Percentiles rank a stretch among this genome's conserved stretches.
Evolutionary conservation across 2,329 filamentous ascomycete genomes (phyloP).

Genomic region (Talaromyces sp.): DNA sequence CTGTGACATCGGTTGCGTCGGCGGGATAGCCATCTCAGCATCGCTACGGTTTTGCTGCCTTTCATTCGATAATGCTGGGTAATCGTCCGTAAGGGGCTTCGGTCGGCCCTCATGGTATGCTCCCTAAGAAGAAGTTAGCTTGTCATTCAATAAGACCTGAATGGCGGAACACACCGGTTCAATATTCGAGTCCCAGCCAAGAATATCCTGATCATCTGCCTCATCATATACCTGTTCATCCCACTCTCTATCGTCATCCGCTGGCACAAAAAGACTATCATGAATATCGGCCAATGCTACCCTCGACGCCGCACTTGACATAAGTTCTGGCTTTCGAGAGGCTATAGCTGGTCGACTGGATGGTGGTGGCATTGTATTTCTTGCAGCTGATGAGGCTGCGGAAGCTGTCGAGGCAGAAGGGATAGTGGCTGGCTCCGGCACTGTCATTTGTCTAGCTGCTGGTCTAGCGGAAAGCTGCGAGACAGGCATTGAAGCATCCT

Average conservation of each 20-base stretch:
- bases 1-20: conserved; percentile 50
- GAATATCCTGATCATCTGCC: conserved; percentile 54
- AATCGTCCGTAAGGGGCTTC: conserved; percentile 13
- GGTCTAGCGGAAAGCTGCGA: conserved; percentile 41
- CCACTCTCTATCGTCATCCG: conserved; percentile 59
- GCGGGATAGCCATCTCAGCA: conserved; percentile 42
- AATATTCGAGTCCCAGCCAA: conserved; percentile 59
- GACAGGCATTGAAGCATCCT: conserved; percentile 38
- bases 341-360: conserved; percentile 31
- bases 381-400: conserved; percentile 28
- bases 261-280: conserved; percentile 59
- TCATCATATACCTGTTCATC: conserved; percentile 51
- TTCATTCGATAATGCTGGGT: conserved; percentile 9
- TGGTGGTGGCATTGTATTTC: conserved; percentile 21
- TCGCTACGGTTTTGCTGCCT: conserved; percentile 20
- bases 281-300: conserved; percentile 48
- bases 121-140: conserved; percentile 12
- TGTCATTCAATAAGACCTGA: background rate
- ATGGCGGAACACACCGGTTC: conserved; percentile 39
- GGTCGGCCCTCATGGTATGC: conserved; percentile 19
- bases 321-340: conserved; percentile 22
- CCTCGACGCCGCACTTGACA: conserved; percentile 25
- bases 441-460: conserved; percentile 31
- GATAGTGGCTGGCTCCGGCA: conserved; percentile 5
- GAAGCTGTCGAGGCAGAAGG: conserved; percentile 18